Evolutionary conservation across 2,329 filamentous ascomycete species (phyloP), one percentile per base, ranked within the genome.

Genomic region (Fusarium denticulatum): DNA sequence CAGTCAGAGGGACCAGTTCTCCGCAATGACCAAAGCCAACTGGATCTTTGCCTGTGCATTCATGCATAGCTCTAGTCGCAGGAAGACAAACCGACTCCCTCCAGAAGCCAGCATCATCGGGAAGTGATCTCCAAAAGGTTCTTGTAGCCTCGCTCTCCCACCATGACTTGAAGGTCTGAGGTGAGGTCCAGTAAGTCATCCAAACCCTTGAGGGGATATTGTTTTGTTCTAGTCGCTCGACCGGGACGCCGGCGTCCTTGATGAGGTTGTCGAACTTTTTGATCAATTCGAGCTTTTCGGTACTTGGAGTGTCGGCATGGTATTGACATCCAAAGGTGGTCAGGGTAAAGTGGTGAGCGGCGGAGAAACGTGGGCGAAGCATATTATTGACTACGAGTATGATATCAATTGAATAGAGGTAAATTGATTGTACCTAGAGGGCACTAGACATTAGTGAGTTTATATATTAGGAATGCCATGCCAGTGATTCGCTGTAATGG

Each of bases 181-280:
- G 60, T 10, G 60, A 62, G 22, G 30, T 22, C 60, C 52, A 59
- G 22, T 59, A 32, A 1, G 22, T 59, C 60, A 62, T 62, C 60
- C 60, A 62, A 4, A 62, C 24, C 3, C 43, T 40, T 3, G 60
- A 62, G 6, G 60, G 60, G 5, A 59, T 32, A 2, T 46, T 20
- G 11, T 62, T 62, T 10, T 59, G 60, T 15, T 62, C 60, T 20
- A 62, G 7, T 0, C 36, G 40, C 43, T 59, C 60, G 2, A 62
- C 52, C 9, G 18, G 34, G 1, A 62, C 30, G 3, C 22, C 1
- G 11, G 40, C 14, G 39, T n/a, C 14, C 1, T n/a, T 46, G 0
- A 62, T n/a, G 11, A 62, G 52, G 3, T 45, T 14, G 7, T 62
- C 60, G 3, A 62, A 62, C 6, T n/a, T 18, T 3, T 37, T 14